Evolutionary conservation across 2,329 filamentous ascomycete genomes (phyloP).

Genomic region (Zasmidium cellare): DNA sequence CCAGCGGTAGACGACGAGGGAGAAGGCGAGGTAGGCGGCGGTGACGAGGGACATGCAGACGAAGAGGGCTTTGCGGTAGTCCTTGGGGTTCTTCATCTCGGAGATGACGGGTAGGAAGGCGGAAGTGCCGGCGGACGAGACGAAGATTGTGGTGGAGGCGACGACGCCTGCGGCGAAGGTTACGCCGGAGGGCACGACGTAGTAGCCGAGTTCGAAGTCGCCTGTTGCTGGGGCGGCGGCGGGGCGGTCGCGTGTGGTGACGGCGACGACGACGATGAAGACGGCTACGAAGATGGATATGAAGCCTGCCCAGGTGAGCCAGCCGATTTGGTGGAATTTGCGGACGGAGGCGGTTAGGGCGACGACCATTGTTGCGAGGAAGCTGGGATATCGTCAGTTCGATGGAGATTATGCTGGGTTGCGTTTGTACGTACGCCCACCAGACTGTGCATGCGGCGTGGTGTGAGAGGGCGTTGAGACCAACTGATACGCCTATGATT

Average conservation of each 20-base stretch:
- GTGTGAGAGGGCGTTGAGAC: constrained; percentile 59
- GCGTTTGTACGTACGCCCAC: constrained; percentile 41
- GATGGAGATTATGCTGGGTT: neutral
- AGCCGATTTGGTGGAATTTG: constrained; percentile 61
- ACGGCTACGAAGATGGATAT: constrained; percentile 56
- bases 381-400: constrained; percentile 16
- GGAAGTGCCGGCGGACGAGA: constrained; percentile 57
- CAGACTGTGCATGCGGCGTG: constrained; percentile 62
- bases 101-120: constrained; percentile 66
- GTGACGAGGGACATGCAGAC: constrained; percentile 60
- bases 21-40: constrained; percentile 59
- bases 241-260: constrained; percentile 58
- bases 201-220: constrained; percentile 60
- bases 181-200: constrained; percentile 53
- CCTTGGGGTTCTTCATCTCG: constrained; percentile 61
- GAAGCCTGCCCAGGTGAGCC: constrained; percentile 64
- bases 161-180: constrained; percentile 61
- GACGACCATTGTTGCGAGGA: constrained; percentile 54
- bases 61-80: constrained; percentile 62
- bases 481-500: constrained; percentile 60
- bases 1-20: constrained; percentile 61
- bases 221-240: constrained; percentile 62
- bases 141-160: constrained; percentile 60
- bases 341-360: constrained; percentile 54
- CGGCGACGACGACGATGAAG: constrained; percentile 48